Conservation (phyloP, 768 basidiomycete species). For the Leccinum uliginosum region DNA sequence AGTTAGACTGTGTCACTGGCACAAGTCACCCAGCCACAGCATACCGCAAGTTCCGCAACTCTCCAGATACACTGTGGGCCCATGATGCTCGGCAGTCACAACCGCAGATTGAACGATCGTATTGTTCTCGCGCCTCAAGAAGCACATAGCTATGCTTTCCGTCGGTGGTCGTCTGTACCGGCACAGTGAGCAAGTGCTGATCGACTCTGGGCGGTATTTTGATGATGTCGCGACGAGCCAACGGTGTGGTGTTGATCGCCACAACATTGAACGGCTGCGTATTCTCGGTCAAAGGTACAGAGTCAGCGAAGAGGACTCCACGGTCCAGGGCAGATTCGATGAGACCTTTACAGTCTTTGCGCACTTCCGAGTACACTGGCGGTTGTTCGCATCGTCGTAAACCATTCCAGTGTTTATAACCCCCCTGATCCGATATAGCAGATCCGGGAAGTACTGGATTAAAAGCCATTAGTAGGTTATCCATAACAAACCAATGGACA, state of each 20-base stretch:
- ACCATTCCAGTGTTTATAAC: conserved; percentile 73
- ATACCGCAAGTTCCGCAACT: too few relatives aligned
- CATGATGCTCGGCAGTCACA: conserved; percentile 40
- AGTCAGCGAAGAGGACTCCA: conserved; percentile 46
- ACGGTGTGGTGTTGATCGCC: conserved; percentile 79
- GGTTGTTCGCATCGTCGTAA: conserved; percentile 91
- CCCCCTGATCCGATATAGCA: conserved; percentile 47
- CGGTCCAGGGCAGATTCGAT: conserved; percentile 73
- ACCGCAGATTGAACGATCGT: conserved; percentile 34
- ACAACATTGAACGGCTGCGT: conserved; percentile 37
- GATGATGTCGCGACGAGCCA: conserved; percentile 78
- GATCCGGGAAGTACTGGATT: too few relatives aligned
- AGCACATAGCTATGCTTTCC: conserved; percentile 70
- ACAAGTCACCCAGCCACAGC: neutral
- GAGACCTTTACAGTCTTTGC: conserved; percentile 56
- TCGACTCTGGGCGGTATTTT: conserved; percentile 50
- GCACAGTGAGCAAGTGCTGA: conserved; percentile 43
- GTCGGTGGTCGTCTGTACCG: conserved; percentile 64
- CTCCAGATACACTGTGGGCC: conserved; percentile 66
- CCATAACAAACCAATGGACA: conserved; percentile 13
- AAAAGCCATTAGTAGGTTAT: conserved; percentile 1
- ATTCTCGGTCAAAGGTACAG: conserved; percentile 24
- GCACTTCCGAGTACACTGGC: conserved; percentile 81
- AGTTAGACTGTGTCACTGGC: conserved; percentile 3
- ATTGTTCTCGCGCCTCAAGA: conserved; percentile 48